Base-by-base conservation (phyloP, 768 basidiomycete species). In the Symmetrospora coprosmae region DNA sequence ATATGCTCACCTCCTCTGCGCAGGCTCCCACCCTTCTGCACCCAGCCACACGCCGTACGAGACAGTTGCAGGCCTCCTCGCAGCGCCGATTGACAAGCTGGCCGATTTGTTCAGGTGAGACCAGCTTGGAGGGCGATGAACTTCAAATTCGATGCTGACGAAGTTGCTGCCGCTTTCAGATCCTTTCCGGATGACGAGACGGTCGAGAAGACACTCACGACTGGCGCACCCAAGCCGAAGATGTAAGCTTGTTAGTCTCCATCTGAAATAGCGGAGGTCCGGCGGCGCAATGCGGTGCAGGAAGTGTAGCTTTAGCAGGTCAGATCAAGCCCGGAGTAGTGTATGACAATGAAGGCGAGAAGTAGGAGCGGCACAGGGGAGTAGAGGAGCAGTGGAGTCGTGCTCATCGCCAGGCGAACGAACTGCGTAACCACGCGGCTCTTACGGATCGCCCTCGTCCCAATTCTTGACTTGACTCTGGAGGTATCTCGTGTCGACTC, bases 11-110 rank as follows among this genome's bases (percentile, higher is more conserved):
- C 19, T 19, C 21, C 3, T 30, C 27, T 35, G 13, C n/a, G 4
- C 49, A 50, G 49, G 49, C 17, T 53, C 51, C 4, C 51, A 53
- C 25, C 51, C 51, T 4, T 53, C 51, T 4, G 51, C 51, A 7
- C 51, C 51, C 17, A 23, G 35, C 13, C 35, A 53, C 27, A 53
- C 51, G 7, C 51, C 51, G 2, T 53, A 40, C 35, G 51, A 53
- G 51, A 53, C 51, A 19, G 51, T 38, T 7, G 38, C 51, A n/a
- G 51, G 19, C 8, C 27, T 53, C 9, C 34, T 53, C 25, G 51
- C 51, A 2, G 51, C 51, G 2, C 51, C 51, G 7, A 19, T 53
- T 30, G 51, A 53, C 27, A 53, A 53, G 51, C 35, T 53, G 8
- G 39, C 28, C 25, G 51, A 53, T 28, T 3, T 53, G 11, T 53